Evolutionary conservation across 305 asterid species (phyloP).

Genomic region (Plantago coronopus): DNA sequence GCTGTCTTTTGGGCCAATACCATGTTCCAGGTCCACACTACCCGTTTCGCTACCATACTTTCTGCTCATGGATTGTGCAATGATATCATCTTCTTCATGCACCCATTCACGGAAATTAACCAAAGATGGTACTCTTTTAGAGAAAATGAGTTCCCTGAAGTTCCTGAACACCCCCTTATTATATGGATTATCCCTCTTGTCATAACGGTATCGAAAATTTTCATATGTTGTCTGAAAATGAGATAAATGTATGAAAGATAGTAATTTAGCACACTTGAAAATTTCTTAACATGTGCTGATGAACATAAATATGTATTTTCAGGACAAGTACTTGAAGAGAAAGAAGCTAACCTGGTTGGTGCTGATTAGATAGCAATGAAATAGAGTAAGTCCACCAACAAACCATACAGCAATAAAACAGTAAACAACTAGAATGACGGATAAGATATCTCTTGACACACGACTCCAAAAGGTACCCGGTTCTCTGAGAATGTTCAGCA

Average conservation of each 20-base stretch:
- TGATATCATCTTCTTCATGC: conserved; percentile 47
- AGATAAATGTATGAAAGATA: too few relatives aligned
- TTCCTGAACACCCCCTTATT: conserved; percentile 53
- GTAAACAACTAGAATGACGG: conserved; percentile 56
- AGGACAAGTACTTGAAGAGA: background rate
- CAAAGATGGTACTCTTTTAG: conserved; percentile 42
- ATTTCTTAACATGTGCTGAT: too few relatives aligned
- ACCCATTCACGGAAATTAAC: conserved; percentile 78
- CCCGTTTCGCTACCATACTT: conserved; percentile 40
- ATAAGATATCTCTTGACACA: conserved; percentile 56
- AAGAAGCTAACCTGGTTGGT: conserved; percentile 62
- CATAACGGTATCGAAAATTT: conserved; percentile 82
- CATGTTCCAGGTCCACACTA: conserved; percentile 53
- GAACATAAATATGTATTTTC: background rate
- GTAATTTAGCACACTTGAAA: too few relatives aligned
- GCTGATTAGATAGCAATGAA: conserved; percentile 73
- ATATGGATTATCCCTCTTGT: conserved; percentile 77
- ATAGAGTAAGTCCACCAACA: conserved; percentile 86
- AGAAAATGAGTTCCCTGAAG: conserved; percentile 57
- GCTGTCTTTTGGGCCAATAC: conserved; percentile 47
- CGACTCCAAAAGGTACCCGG: conserved; percentile 50
- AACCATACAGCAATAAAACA: conserved; percentile 91
- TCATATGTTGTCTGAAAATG: conserved; percentile 74
- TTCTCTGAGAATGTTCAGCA: conserved; percentile 50
- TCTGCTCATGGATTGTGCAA: conserved; percentile 35